These are phyloP conservation scores for Mycena pura DNA, from an alignment of 768 basidiomycete genomes.

Conservation along the genomic window DNA sequence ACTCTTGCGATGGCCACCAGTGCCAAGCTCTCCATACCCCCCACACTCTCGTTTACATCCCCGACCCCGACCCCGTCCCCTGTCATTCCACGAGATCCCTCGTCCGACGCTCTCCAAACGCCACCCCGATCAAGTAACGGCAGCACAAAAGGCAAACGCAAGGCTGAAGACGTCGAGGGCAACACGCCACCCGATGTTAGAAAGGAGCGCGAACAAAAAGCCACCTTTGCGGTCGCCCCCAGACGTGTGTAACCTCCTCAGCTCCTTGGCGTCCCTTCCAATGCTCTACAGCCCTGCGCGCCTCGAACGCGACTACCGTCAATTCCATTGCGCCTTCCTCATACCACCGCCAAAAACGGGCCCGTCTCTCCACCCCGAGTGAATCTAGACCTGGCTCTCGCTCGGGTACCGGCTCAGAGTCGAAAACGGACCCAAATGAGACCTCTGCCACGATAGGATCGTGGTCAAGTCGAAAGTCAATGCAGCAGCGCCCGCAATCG, in stretches of 20 bases:
- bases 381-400: conserved; percentile 20
- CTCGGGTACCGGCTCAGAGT: background rate
- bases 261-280: background rate
- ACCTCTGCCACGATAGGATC: conserved; percentile 24
- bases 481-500: background rate
- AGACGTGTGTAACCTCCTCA: conserved; percentile 15
- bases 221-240: conserved; percentile 21
- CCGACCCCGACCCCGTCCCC: conserved; percentile 22
- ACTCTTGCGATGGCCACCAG: conserved; percentile 1
- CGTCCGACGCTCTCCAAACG: conserved; percentile 8
- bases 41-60: conserved; percentile 14
- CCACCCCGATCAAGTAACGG: background rate
- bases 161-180: conserved; percentile 25
- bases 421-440: conserved; percentile 6
- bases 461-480: conserved; percentile 22
- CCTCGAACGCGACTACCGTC: conserved; percentile 20
- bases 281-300: conserved; percentile 15
- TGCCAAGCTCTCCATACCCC: conserved; percentile 14
- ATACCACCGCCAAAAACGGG: conserved; percentile 27
- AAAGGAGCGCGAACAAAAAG: conserved; percentile 21
- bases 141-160: conserved; percentile 25
- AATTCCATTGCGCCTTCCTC: conserved; percentile 25
- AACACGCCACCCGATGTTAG: conserved; percentile 25
- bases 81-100: background rate
- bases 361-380: conserved; percentile 22